Evolutionary conservation across 2,329 filamentous ascomycete genomes (phyloP).

Genomic region (Aspergillus uvarum): DNA sequence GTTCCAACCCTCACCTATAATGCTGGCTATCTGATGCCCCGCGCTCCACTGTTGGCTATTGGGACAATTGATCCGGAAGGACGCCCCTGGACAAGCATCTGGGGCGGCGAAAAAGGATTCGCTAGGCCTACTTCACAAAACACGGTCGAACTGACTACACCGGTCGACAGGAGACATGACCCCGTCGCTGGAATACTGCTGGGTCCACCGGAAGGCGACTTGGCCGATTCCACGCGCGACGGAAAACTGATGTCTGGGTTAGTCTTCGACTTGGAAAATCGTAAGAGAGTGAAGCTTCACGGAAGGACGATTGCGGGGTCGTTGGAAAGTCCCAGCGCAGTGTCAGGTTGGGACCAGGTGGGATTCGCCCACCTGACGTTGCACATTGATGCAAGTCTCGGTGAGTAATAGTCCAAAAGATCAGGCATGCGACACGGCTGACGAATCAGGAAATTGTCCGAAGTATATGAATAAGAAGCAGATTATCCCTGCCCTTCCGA

Average conservation of each 20-base stretch:
- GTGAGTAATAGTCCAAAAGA: conserved; percentile 31
- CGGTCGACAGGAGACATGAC: conserved; percentile 63
- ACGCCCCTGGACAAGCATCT: conserved; percentile 73
- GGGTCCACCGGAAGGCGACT: conserved; percentile 38
- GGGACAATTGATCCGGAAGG: conserved; percentile 67
- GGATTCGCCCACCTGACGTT: conserved; percentile 59
- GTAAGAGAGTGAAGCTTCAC: conserved; percentile 72
- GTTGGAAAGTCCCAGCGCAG: conserved; percentile 31
- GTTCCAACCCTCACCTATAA: conserved; percentile 60
- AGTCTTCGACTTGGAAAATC: conserved; percentile 62
- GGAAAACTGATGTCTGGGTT: conserved; percentile 60
- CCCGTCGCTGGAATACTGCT: conserved; percentile 68
- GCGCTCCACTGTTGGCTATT: conserved; percentile 68
- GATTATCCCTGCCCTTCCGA: conserved; percentile 56
- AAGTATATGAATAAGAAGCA: conserved; percentile 80
- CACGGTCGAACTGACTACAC: conserved; percentile 63
- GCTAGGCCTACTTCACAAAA: conserved; percentile 61
- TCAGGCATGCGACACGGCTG: not conserved
- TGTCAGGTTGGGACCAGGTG: conserved; percentile 10
- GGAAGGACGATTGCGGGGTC: conserved; percentile 68
- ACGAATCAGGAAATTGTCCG: conserved; percentile 67
- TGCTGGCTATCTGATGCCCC: conserved; percentile 60
- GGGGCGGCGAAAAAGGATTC: conserved; percentile 73
- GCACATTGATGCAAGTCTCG: conserved; percentile 68
- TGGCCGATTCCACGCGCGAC: conserved; percentile 18